Base-by-base conservation (phyloP, 805 yeast genomes). In the Lipomyces chichibuensis region DNA sequence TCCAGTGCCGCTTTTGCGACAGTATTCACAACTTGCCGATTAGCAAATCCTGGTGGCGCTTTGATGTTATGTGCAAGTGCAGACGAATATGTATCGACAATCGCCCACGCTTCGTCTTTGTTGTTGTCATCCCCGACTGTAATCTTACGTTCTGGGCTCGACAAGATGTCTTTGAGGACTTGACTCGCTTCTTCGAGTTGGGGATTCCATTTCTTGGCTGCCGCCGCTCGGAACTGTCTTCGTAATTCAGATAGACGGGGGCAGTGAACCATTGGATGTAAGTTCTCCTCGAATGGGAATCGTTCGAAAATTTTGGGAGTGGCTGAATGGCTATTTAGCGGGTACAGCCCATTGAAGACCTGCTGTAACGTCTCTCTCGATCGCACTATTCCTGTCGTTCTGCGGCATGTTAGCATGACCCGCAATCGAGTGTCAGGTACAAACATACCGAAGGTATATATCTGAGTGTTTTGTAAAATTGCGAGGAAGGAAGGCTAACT, bases 281-380 rank as follows among this genome's bases (percentile, higher is more conserved):
- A 58, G 60, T 70, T 65, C 52, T 71, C 73, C 51, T 71, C 73
- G 23, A 72, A 64, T 27, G 70, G 65, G 59, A 71, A 60, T 3
- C 73, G 69, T 39, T 66, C 69, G 29, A 27, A 46, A 43, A 71
- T 60, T 33, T 56, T 64, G 2, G 73, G 73, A 6, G 60, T 52
- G 20, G 55, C 64, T 13, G 60, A 27, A n/a, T 59, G 46, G 25
- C n/a, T 37, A n/a, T n/a, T 52, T 23, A 60, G 62, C 4, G 73
- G 73, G 58, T 71, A 71, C 25, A 71, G 58, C 2, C 71, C 73
- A 1, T 69, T 63, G 39, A 71, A 65, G 25, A 71, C 65, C 32
- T 70, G 71, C 13, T 71, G 67, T 7, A 71, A 55, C 2, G 73
- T 71, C 32, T 71, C 73, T n/a, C 61, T 64, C 2, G 73, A 64